Evolutionary conservation across 169 alveolate genomes (phyloP).

Genomic region (Pseudocohnilembus persalinus): DNA sequence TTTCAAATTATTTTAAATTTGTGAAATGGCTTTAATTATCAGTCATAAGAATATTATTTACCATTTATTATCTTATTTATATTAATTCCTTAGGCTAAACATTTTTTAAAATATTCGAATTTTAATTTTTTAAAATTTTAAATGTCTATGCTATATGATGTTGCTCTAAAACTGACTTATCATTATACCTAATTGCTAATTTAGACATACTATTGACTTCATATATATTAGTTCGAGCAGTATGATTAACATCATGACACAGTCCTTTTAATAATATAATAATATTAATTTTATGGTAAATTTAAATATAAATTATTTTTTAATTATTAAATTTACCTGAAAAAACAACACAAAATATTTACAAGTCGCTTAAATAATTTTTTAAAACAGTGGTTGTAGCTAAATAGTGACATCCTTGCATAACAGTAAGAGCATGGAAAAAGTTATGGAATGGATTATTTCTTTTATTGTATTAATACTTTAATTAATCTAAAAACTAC

Average conservation of each 20-base stretch:
- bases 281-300: neutral
- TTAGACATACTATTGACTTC: slow-evolving; percentile 66
- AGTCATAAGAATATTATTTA: slow-evolving; percentile 69
- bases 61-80: slow-evolving; percentile 54
- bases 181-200: slow-evolving; percentile 80
- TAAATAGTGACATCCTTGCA: slow-evolving; percentile 41
- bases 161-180: slow-evolving; percentile 80
- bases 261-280: slow-evolving; percentile 18
- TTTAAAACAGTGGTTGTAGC: neutral
- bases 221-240: slow-evolving; percentile 80
- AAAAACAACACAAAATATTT: slow-evolving; percentile 36
- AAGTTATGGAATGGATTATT: slow-evolving; percentile 46
- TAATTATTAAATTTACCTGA: slow-evolving; percentile 4
- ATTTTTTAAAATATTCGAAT: slow-evolving; percentile 48
- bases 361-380: neutral
- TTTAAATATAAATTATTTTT: no score
- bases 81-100: slow-evolving; percentile 48
- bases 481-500: slow-evolving; percentile 33
- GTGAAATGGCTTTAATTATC: slow-evolving; percentile 74
- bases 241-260: slow-evolving; percentile 86
- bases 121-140: slow-evolving; percentile 50
- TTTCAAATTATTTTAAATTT: slow-evolving; percentile 34
- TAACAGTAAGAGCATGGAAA: slow-evolving; percentile 40
- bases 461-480: slow-evolving; percentile 34
- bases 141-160: slow-evolving; percentile 82